These are phyloP conservation scores for Colletotrichum scovillei DNA, from an alignment of 2,329 filamentous ascomycete species.

Conservation along the genomic window DNA sequence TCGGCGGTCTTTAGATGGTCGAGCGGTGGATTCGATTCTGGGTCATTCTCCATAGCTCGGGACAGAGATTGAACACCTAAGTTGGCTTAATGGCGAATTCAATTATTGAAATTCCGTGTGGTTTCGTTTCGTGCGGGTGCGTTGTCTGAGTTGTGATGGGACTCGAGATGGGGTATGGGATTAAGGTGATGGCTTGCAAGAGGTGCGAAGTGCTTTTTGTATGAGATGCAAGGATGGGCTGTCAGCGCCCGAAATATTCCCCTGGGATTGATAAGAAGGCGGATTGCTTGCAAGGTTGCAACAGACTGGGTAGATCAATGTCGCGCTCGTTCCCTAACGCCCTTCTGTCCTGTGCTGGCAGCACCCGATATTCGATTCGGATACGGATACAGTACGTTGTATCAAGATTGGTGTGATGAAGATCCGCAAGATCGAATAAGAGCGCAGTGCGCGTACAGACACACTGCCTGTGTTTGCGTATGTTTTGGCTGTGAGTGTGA, in stretches of 20 bases:
- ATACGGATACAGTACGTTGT: background rate
- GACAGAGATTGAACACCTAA: background rate
- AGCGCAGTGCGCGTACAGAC: background rate
- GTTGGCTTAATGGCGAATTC: background rate
- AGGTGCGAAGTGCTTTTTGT: background rate
- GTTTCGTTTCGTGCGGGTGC: background rate
- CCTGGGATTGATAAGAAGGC: background rate
- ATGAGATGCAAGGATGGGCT: background rate
- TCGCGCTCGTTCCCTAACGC: background rate
- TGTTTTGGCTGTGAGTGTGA: background rate
- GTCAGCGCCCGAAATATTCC: background rate
- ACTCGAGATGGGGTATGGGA: background rate
- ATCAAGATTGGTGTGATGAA: background rate
- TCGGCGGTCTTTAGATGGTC: conserved; percentile 11
- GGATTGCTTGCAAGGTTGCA: background rate
- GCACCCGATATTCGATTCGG: background rate
- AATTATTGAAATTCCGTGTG: background rate
- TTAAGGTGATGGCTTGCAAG: background rate
- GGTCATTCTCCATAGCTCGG: conserved; percentile 10
- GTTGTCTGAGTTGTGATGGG: background rate
- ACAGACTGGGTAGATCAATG: background rate
- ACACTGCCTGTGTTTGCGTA: background rate
- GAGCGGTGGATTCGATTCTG: conserved; percentile 1
- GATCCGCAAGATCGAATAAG: background rate
- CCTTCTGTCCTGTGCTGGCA: background rate